These are phyloP conservation scores for Ophiostoma ips DNA, from an alignment of 2,329 filamentous ascomycete genomes.

Conservation along the genomic window DNA sequence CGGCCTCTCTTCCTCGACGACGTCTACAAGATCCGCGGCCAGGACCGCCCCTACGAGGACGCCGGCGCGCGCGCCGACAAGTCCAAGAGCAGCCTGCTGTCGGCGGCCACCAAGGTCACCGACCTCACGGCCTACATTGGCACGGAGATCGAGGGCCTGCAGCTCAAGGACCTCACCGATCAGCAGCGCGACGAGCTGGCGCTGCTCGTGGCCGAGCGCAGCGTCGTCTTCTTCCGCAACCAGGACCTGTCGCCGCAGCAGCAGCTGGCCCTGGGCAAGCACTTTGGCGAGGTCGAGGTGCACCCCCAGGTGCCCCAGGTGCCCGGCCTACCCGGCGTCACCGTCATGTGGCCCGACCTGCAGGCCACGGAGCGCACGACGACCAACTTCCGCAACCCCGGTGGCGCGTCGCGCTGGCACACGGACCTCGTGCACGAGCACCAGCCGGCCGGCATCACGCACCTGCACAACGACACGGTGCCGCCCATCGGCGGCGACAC, in stretches of 20 bases:
- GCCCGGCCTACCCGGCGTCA: constrained; percentile 49
- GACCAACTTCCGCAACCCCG: constrained; percentile 51
- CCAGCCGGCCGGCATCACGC: constrained; percentile 56
- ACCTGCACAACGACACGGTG: constrained; percentile 55
- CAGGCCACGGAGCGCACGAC: constrained; percentile 45
- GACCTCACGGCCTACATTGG: constrained; percentile 48
- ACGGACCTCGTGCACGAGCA: constrained; percentile 57
- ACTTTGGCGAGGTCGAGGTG: constrained; percentile 52
- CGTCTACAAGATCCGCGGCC: constrained; percentile 48
- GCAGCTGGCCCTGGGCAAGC: constrained; percentile 47
- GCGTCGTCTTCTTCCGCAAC: constrained; percentile 53
- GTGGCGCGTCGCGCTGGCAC: constrained; percentile 56
- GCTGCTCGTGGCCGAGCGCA: constrained; percentile 47
- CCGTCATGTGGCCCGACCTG: constrained; percentile 57
- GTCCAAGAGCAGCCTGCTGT: constrained; percentile 45
- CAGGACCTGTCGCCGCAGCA: constrained; percentile 48
- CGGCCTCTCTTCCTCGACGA: constrained; percentile 57
- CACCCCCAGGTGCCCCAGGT: constrained; percentile 61
- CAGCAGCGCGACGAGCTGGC: constrained; percentile 49
- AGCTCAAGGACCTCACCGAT: constrained; percentile 45
- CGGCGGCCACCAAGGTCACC: constrained; percentile 48
- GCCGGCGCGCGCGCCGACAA: constrained; percentile 51
- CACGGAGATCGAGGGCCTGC: constrained; percentile 49
- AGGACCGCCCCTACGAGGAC: constrained; percentile 42
- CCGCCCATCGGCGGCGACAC: constrained; percentile 55